Conservation (phyloP, 352 stramenopile species). For the Globisporangium lucens region DNA sequence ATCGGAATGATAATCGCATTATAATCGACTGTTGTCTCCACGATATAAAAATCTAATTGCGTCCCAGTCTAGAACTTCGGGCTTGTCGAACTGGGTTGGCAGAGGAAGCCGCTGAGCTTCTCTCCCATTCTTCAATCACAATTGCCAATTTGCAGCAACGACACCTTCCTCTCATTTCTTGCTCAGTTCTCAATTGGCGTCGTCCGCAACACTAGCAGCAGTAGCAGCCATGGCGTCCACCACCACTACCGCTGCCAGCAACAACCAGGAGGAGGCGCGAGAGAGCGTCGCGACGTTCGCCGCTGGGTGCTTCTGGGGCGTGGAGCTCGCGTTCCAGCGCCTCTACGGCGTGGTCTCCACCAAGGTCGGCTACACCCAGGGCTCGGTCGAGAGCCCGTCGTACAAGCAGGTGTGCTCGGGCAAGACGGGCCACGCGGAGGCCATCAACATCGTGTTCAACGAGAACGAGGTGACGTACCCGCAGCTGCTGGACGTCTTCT, state of each 20-base stretch:
- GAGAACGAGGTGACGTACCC: conserved; percentile 81
- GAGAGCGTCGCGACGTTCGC: conserved; percentile 91
- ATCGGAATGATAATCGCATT: not conserved
- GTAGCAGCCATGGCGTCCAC: not conserved
- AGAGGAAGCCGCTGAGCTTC: not conserved
- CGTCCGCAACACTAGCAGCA: not conserved
- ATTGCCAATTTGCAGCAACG: not conserved
- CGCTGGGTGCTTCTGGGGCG: conserved; percentile 97
- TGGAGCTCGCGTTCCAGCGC: conserved; percentile 95
- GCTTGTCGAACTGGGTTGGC: not conserved
- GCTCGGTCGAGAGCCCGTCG: conserved; percentile 81
- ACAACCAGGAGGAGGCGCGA: not conserved
- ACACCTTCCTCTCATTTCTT: not conserved
- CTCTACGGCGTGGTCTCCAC: conserved; percentile 91
- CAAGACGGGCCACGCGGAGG: conserved; percentile 92
- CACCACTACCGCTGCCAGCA: not conserved
- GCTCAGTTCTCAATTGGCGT: not conserved
- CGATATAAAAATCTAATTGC: not conserved
- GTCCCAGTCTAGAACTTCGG: not conserved
- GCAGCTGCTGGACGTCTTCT: conserved; percentile 73
- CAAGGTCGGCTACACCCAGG: conserved; percentile 84
- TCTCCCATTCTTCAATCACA: not conserved
- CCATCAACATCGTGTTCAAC: conserved; percentile 92
- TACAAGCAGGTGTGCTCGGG: conserved; percentile 94
- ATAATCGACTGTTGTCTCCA: not conserved